Percentiles rank a stretch among this genome's conserved stretches.
These are phyloP conservation scores for grape (Vitis vinifera) DNA, from an alignment of 164 flowering plant species.

Conservation along the genomic window ASM3070453v1 NC_081808.1:6269501-6270000, in stretches of 20 bases:
- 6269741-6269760: neutral
- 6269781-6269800: conserved; percentile 21
- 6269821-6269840: conserved; percentile 27
- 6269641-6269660: too few relatives aligned
- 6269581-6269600: too few relatives aligned
- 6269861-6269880: conserved; percentile 34
- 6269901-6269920: conserved; percentile 25
- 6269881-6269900: conserved; percentile 28
- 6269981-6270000: neutral
- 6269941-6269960: neutral
- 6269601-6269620: neutral
- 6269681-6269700: too few relatives aligned
- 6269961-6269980: neutral
- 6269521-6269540: conserved; percentile 43
- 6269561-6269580: conserved; percentile 17
- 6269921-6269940: conserved; percentile 1
- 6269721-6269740: too few relatives aligned
- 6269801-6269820: conserved; percentile 31
- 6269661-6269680: too few relatives aligned
- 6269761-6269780: neutral
- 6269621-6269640: neutral
- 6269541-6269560: conserved; percentile 34
- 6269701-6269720: too few relatives aligned
- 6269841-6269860: conserved; percentile 33
- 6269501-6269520: conserved; percentile 37